A percentile compares a stretch with the other conserved stretches of the same genome.
Evolutionary conservation across 176 grass and related monocot species (phyloP).

Genomic region (sorghum (Sorghum bicolor)): DNA sequence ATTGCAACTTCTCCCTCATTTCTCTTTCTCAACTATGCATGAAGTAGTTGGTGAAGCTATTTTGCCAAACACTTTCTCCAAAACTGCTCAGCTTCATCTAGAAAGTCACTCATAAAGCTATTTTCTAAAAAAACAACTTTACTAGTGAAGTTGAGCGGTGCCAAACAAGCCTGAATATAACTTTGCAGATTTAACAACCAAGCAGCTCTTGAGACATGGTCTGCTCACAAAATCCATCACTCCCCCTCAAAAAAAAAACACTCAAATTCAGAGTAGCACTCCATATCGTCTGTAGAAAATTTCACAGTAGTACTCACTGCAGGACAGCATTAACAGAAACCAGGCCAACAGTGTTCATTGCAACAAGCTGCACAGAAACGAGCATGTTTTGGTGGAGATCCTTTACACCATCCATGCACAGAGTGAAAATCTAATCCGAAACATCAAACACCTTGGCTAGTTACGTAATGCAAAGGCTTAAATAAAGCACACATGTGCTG

Average conservation of each 20-base stretch:
- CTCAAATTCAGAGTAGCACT: neutral
- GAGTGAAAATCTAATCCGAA: neutral
- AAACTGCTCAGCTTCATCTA: too few relatives aligned
- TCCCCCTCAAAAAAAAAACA: too few relatives aligned
- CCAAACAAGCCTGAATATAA: too few relatives aligned
- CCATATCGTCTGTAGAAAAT: neutral
- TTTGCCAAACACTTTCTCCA: too few relatives aligned
- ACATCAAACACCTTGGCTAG: neutral
- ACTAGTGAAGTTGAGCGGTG: too few relatives aligned
- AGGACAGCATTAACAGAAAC: neutral
- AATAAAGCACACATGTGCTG: neutral
- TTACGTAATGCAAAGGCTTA: slow-evolving; percentile 23
- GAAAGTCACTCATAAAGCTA: too few relatives aligned
- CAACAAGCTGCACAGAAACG: slow-evolving; percentile 9
- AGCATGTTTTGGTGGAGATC: neutral
- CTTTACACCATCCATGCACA: neutral
- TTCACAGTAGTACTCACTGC: neutral
- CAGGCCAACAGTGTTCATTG: neutral
- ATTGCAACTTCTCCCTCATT: too few relatives aligned
- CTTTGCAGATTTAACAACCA: neutral
- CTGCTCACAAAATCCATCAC: neutral
- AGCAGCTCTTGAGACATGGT: neutral
- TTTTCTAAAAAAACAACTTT: too few relatives aligned
- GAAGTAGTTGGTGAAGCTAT: too few relatives aligned
- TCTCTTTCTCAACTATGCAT: too few relatives aligned